Evolutionary conservation across 2,329 filamentous ascomycete species (phyloP).

Genomic region (Penicillium sp.): DNA sequence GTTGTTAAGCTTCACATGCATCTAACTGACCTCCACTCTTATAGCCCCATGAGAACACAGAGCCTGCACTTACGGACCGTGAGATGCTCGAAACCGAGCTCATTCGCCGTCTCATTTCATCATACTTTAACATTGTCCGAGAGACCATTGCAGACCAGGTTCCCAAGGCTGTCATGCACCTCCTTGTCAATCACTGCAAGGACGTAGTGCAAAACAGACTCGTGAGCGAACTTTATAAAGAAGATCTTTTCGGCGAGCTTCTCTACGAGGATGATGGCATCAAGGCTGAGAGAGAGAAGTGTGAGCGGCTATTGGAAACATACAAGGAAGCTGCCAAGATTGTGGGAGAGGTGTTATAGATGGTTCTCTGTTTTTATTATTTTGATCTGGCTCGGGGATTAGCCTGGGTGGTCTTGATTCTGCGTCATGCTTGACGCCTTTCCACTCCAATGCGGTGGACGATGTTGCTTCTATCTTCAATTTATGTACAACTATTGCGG

Average conservation of each 20-base stretch:
- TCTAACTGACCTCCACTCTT: constrained; percentile 6
- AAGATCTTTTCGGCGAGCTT: constrained; percentile 84
- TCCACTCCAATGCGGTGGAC: constrained; percentile 9
- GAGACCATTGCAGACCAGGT: constrained; percentile 99
- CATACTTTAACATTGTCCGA: constrained; percentile 98
- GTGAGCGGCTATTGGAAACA: constrained; percentile 89
- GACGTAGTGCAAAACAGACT: constrained; percentile 96
- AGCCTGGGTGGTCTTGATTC: constrained; percentile 1
- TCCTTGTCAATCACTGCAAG: constrained; percentile 97
- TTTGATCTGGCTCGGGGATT: not conserved
- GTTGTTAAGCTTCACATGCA: not conserved
- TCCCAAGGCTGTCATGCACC: constrained; percentile 97
- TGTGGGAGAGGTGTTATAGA: constrained; percentile 87
- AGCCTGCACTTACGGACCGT: constrained; percentile 88
- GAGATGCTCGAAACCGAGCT: constrained; percentile 97
- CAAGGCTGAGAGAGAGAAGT: constrained; percentile 97
- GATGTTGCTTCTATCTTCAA: constrained; percentile 14
- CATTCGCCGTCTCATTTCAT: constrained; percentile 92
- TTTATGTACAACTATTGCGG: constrained; percentile 27
- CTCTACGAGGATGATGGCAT: constrained; percentile 97
- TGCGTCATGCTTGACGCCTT: constrained; percentile 4
- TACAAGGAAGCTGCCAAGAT: constrained; percentile 98
- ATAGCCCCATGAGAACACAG: constrained; percentile 53
- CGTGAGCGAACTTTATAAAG: constrained; percentile 93
- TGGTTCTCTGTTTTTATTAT: constrained; percentile 8